phyloP scores from a whole-genome alignment of 805 yeast species.

The Kuraishia borneana region DNA sequence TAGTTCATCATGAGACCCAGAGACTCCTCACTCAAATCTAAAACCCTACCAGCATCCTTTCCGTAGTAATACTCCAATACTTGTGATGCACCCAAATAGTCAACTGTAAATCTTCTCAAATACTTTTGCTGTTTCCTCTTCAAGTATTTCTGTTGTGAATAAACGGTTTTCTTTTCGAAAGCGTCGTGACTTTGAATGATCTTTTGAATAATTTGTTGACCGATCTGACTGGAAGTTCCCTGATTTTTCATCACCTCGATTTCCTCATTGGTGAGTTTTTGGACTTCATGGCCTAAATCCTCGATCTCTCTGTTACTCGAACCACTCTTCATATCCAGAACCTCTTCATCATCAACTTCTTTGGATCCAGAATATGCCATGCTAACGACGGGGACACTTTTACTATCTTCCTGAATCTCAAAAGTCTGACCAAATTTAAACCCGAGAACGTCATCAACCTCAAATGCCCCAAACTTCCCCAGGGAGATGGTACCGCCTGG shows the following conservation, averaged over 20 bases:
- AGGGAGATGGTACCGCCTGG: constrained; percentile 52
- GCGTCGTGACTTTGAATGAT: constrained; percentile 78
- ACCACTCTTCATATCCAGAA: constrained; percentile 26
- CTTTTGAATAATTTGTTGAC: constrained; percentile 68
- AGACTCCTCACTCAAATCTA: constrained; percentile 80
- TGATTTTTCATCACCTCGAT: constrained; percentile 73
- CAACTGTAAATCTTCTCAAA: constrained; percentile 74
- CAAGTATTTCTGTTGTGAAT: constrained; percentile 85
- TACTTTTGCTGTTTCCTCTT: constrained; percentile 89
- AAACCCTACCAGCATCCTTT: constrained; percentile 59
- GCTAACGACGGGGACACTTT: constrained; percentile 37
- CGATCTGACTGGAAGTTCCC: constrained; percentile 49
- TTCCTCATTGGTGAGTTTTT: constrained; percentile 65
- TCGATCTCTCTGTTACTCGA: constrained; percentile 55
- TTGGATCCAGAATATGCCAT: constrained; percentile 15
- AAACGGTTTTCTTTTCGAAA: constrained; percentile 80
- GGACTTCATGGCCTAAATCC: constrained; percentile 60
- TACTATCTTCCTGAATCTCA: constrained; percentile 56
- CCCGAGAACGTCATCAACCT: constrained; percentile 66
- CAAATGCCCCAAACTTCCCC: constrained; percentile 88
- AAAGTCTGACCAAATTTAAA: constrained; percentile 82
- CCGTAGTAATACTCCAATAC: constrained; percentile 66
- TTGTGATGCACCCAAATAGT: constrained; percentile 59
- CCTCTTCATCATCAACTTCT: constrained; percentile 13
- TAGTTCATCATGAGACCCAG: constrained; percentile 66